Evolutionary conservation across 2,329 filamentous ascomycete species (phyloP), one percentile per base, ranked within the genome.

Genomic region (Epicoccum nigrum): DNA sequence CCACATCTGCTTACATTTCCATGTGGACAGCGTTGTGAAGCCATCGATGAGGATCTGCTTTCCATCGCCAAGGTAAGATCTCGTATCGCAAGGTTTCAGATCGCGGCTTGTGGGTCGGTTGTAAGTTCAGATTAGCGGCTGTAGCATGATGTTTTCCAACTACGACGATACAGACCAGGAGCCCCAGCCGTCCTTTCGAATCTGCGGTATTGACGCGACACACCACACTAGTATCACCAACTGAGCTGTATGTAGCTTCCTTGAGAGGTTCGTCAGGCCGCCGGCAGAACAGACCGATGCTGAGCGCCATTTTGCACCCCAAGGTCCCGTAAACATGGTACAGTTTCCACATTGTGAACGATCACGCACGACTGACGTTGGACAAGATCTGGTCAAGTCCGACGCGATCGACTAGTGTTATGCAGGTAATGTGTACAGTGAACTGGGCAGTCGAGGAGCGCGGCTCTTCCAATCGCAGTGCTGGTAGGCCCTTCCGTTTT

Each of bases 31-130:
- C 16, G 21, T 4, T 23, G 23, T 23, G 11, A 9, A 16, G 30
- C 27, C 16, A 33, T 39, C 46, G 12, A 47, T 12, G 27, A 43
- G 47, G 49, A 39, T 47, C 33, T 19, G 25, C n/a, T 12, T 25
- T 23, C 17, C 20, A 47, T 52, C 43, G 49, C 39, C 49, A 47
- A 52, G 43, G 12, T 19, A 5, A 9, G 31, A 51, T 51, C 48
- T 45, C 48, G 42, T 45, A 51, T 46, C 37, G 42, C 19, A 20
- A 3, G 4, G 15, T 25, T 12, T 35, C 12, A 38, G 49, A 52
- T 52, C 43, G 33, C 28, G 38, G 13, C 4, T 37, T 21, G 42
- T 37, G 42, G 31, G 32, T 16, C n/a, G 15, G 11, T 20, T 20
- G 21, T 17, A 35, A 27, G 17, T 13, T 30, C 20, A 21, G 30